Evolutionary conservation across 495 filamentous ascomycete genomes (phyloP).

Genomic region (Aspergillus sclerotioniger): DNA sequence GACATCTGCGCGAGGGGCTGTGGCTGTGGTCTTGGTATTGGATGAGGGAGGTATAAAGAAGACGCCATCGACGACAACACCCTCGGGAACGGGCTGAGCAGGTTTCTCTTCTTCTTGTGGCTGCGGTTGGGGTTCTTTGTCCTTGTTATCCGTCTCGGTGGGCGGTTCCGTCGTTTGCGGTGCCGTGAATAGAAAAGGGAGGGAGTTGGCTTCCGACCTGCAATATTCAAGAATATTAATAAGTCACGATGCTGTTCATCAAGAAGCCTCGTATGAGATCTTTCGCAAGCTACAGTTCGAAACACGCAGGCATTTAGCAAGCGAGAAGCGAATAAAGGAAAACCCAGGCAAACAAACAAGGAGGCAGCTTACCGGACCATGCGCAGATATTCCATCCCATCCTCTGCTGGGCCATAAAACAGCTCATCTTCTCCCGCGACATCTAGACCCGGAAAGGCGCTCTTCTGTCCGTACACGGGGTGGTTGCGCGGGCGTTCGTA

Average conservation of each 20-base stretch:
- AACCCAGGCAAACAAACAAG: background rate
- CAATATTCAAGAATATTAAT: background rate
- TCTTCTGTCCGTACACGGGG: slow-evolving; percentile 69
- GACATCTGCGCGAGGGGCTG: background rate
- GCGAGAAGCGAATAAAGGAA: no score
- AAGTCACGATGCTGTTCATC: no score
- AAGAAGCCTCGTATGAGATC: no score
- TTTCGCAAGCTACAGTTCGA: no score
- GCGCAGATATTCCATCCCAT: slow-evolving; percentile 73
- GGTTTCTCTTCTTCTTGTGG: background rate
- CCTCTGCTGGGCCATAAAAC: slow-evolving; percentile 50
- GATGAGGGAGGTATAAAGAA: background rate
- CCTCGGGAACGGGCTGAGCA: background rate
- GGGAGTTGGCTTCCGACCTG: slow-evolving; percentile 68
- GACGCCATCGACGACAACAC: background rate
- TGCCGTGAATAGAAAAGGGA: slow-evolving; percentile 65
- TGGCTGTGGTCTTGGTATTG: background rate
- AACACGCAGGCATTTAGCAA: no score
- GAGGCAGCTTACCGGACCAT: slow-evolving; percentile 70
- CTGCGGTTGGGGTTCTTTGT: background rate
- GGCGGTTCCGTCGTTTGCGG: slow-evolving; percentile 22
- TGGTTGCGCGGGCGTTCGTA: slow-evolving; percentile 53
- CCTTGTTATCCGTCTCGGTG: background rate
- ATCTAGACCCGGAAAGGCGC: slow-evolving; percentile 75
- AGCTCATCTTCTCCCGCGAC: slow-evolving; percentile 47